Base-by-base conservation (phyloP, 108 stramenopile genomes). In the Cyclotella kingstonii region DNA sequence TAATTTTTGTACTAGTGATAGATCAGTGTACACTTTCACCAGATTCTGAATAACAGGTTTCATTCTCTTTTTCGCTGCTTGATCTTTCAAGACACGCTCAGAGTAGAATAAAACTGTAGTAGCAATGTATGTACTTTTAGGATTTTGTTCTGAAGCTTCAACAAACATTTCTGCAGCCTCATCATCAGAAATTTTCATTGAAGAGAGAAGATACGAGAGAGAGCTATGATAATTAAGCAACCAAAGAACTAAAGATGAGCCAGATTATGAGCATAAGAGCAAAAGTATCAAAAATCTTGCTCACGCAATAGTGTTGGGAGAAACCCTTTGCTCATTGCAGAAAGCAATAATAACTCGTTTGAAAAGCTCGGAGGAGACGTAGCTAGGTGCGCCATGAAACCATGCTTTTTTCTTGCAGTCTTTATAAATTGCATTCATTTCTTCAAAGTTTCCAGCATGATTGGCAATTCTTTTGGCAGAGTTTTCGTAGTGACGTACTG, bases 71-170 rank as follows among this genome's bases (percentile, higher is more conserved):
- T 65, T 70, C 18, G 70, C 70, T n/a, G 44, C 36, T 9, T 70
- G 51, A 30, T 65, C 56, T 60, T 87, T 89, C 23, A 94, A 70
- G 65, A 94, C 81, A 54, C 80, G 81, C n/a, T 73, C 70, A 14
- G 86, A 85, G 47, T 87, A 85, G 64, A 91, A 94, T 12, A 94
- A 59, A 23, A 91, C 63, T 53, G 91, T 87, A n/a, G 77, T 75
- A n/a, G 83, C 76, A 43, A 79, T 82, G 15, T 81, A 54, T 39
- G 87, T 74, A 51, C 71, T 69, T 15, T 81, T 77, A 15, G 65
- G 66, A 64, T 83, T 77, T 42, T 80, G 64, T 49, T 61, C 26
- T 50, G 84, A 83, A 8, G 81, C 49, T 1, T 77, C 63, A 12
- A 84, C 80, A 18, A 94, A 71, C 35, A 73, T 59, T 23, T 85